A percentile compares a stretch with the other conserved stretches of the same genome.
These are phyloP conservation scores for Veloboletus limbatus DNA, from an alignment of 1,284 basidiomycete species.

Conservation along the genomic window DNA sequence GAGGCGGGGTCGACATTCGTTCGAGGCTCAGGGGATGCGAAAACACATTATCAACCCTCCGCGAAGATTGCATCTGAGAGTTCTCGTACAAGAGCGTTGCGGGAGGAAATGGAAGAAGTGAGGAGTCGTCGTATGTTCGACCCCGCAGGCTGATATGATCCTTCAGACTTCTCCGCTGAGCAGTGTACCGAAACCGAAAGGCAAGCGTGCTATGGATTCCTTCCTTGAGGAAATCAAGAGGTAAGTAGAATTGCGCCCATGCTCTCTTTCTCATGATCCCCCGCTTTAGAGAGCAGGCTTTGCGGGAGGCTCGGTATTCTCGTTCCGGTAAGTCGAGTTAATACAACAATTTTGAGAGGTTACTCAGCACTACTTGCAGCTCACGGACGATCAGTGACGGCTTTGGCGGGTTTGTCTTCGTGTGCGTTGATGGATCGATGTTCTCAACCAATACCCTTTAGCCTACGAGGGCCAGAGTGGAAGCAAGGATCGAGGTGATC, in stretches of 20 bases:
- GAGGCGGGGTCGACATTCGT: conserved; percentile 70
- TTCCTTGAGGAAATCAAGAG: conserved; percentile 93
- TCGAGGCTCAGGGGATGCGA: conserved; percentile 58
- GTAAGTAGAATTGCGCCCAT: conserved; percentile 37
- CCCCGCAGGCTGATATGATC: conserved; percentile 2
- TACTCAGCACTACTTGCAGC: conserved; percentile 28
- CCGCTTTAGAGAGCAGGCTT: conserved; percentile 76
- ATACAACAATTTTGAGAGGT: background rate
- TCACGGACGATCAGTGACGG: conserved; percentile 72
- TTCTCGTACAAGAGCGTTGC: conserved; percentile 33
- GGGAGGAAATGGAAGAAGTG: conserved; percentile 35
- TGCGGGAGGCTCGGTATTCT: conserved; percentile 80
- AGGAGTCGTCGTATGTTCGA: background rate
- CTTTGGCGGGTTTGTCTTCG: conserved; percentile 68
- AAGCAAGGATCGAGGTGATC: conserved; percentile 84
- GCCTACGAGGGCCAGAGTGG: conserved; percentile 87
- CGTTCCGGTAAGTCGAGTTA: conserved; percentile 54
- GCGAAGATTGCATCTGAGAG: conserved; percentile 27
- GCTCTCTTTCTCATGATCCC: background rate
- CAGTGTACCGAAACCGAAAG: conserved; percentile 65
- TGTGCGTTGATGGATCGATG: background rate
- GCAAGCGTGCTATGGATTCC: conserved; percentile 89
- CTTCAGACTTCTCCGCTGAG: conserved; percentile 52
- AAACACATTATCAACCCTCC: conserved; percentile 47
- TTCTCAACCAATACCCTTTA: conserved; percentile 21